Base-by-base conservation (phyloP, 2,329 filamentous ascomycete genomes). In the Colletotrichum tropicale region DNA sequence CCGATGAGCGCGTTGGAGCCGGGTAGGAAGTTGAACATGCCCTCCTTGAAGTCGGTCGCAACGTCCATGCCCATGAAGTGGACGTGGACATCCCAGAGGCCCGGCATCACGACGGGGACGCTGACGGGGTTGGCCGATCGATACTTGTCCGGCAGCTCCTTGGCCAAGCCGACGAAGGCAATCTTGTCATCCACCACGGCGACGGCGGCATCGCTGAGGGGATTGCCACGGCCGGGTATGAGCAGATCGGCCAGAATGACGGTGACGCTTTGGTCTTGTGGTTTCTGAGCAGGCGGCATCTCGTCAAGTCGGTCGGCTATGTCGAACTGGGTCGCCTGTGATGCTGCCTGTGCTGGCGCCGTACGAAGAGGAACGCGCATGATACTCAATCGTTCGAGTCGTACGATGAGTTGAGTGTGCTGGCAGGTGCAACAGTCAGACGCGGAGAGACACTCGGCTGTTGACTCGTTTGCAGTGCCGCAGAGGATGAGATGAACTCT, bases 41-140 rank as follows among this genome's bases (percentile, higher is more conserved):
- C 67, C 15, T 32, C 66, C 12, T 77, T 74, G 10, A 80, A 73
- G 34, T 78, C 79, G 21, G 58, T 66, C 24, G 77, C 65, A 18
- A 78, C 72, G 24, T 80, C 80, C 6, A 80, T 72, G n/a, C 86
- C 88, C 6, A 84, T 77, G 76, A 87, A 88, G 78, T 90, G 89
- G 1, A 85, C 83, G 79, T 90, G 89, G 76, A 84, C 87, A 73
- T 91, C 89, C 88, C 88, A 90, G 26, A 91, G 83, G 4, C 89
- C 89, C 0, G 89, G 88, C 81, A 90, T 86, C 10, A 89, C 78
- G 12, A 87, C 84, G 1, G 85, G 84, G 16, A 89, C 86, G 21
- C 82, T 80, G 1, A 80, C 82, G 30, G 80, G 79, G 2, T 72
- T 75, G 30, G 84, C 68, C 7, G 76, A 34, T 16, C 73, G 75